Base-by-base conservation (phyloP, 2,329 filamentous ascomycete species). In the Talaromyces islandicus region DNA sequence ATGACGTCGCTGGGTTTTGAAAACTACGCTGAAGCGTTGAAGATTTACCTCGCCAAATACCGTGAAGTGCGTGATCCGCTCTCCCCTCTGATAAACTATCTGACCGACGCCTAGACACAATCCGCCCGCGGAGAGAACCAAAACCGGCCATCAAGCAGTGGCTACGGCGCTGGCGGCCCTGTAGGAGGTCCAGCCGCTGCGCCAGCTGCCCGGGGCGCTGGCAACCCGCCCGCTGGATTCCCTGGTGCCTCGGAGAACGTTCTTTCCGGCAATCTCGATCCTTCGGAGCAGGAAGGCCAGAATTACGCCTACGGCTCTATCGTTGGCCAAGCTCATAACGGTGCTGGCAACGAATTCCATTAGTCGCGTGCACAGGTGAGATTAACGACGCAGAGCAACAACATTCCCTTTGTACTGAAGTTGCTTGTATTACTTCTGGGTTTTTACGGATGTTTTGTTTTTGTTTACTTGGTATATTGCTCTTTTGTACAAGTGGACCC, bases 1-100 rank as follows among this genome's bases (percentile, higher is more conserved):
- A 99, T 99, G 94, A 97, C 93, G 7, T 99, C 94, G 27, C 84
- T 99, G 38, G 94, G 94, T 0, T 99, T 99, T 75, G 94, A 99
- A 78, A 99, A 99, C 78, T 99, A 99, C 74, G 90, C 93, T 27
- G 94, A 99, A 76, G 94, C 94, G 1, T 82, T 99, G 61, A 99
- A 99, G 78, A 97, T 99, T 67, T 99, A 99, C 75, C 84, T 99
- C 48, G 91, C 92, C 62, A 94, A 97, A 74, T 99, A 97, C 77
- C 88, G 94, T 76, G 94, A 99, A 85, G 94, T 97, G 84, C 85
- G 89, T 83, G 75, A 64, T 70, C 56, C 59, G 25, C 21, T 19
- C n/a, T n/a, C 17, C 38, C 32, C 3, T 11, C 30, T 30, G 7
- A 51, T 14, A 25, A 75, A 74, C 75, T 72, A 80, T 72, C 80